Base-by-base conservation (phyloP, 768 basidiomycete genomes). In the Termitomyces eurrhizus region DNA sequence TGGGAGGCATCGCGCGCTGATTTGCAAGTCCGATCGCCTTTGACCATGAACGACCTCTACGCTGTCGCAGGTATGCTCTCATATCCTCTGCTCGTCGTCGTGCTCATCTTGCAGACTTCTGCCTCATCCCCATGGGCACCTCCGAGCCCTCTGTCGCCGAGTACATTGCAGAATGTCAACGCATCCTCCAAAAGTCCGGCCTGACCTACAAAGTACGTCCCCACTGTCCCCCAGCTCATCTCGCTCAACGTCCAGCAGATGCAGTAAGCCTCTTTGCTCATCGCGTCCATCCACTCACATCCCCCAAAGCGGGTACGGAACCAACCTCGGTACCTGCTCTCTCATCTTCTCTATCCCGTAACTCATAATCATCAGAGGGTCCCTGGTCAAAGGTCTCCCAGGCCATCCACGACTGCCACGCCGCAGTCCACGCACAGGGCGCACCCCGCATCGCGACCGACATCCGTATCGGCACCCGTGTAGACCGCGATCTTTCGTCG, bases 401-500 rank as follows among this genome's bases (percentile, higher is more conserved):
- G 65, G 93, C 89, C 2, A 97, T 98, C 63, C 91, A 93, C 64
- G 91, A 90, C 62, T 97, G 94, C 70, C 96, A 98, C 69, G 81
- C 82, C 29, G 93, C 92, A 1, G 89, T 95, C 6, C 93, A 95
- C 64, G 84, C 82, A 0, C 81, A 83, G 70, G 92, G 91, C 26
- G 82, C 84, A 0, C 84, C 85, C 16, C 85, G 89, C 55, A 82
- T 95, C 56, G 92, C 92, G 12, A 96, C 95, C 13, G 95, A 98
- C 74, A 90, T 98, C 61, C 88, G 96, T 32, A 95, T 98, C 56
- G 96, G 96, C 46, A 98, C 96, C 1, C 86, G 95, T 50, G 80
- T 83, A 26, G 83, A 95, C 73, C 83, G 87, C 61, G 76, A 81
- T 42, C 80, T 88, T 18, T 72, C 74, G 5, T 78, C 80, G 1